Percentiles rank a stretch among this genome's conserved stretches.
phyloP scores from a whole-genome alignment of 352 stramenopile genomes.

The Saprolegnia parasitica region DNA sequence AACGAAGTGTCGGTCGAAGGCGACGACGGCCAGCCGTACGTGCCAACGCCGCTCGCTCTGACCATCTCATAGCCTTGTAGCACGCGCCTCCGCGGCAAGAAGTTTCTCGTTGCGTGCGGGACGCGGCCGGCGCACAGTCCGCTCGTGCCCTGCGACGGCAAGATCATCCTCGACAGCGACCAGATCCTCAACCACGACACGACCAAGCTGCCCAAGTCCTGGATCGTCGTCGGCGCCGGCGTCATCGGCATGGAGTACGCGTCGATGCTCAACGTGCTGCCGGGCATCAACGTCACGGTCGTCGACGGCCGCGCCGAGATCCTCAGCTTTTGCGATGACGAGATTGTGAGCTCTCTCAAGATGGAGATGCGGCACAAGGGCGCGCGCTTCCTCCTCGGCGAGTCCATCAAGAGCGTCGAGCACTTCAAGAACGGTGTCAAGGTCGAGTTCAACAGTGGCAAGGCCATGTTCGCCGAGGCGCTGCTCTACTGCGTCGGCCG shows the following conservation, averaged over 20 bases:
- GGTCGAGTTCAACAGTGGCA: slow-evolving; percentile 71
- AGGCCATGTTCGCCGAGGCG: slow-evolving; percentile 61
- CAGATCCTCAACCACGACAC: slow-evolving; percentile 72
- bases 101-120: slow-evolving; percentile 82
- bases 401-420: slow-evolving; percentile 71
- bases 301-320: slow-evolving; percentile 68
- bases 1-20: slow-evolving; percentile 70
- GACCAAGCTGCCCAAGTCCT: slow-evolving; percentile 57
- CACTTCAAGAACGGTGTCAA: slow-evolving; percentile 43
- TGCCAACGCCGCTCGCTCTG: background rate
- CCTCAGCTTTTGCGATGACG: slow-evolving; percentile 76
- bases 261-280: slow-evolving; percentile 86
- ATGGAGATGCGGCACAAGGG: slow-evolving; percentile 88
- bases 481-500: slow-evolving; percentile 78
- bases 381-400: slow-evolving; percentile 75
- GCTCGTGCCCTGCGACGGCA: slow-evolving; percentile 77
- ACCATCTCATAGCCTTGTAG: background rate
- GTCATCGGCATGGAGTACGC: slow-evolving; percentile 91
- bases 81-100: slow-evolving; percentile 53
- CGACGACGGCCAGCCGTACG: slow-evolving; percentile 33
- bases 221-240: slow-evolving; percentile 77
- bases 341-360: slow-evolving; percentile 83
- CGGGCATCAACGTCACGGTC: slow-evolving; percentile 79
- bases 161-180: slow-evolving; percentile 76
- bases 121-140: slow-evolving; percentile 74